Evolutionary conservation across 257 asterid species (phyloP).

Genomic region (Przewalskia tangutica): DNA sequence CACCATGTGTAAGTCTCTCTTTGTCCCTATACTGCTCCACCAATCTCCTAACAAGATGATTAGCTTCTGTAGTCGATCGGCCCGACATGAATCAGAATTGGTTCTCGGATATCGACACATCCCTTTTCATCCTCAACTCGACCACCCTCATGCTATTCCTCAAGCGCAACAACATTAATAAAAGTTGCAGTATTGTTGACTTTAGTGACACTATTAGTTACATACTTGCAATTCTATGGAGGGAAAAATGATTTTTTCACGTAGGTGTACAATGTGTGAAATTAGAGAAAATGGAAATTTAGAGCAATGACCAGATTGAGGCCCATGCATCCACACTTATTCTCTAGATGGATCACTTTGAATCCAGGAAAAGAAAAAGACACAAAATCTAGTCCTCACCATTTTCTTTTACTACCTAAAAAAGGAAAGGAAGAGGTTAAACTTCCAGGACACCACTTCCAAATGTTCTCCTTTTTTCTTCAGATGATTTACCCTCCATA

Average conservation of each 20-base stretch:
- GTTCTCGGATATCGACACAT: too few species aligned
- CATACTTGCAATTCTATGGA: not conserved
- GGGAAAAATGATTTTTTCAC: not conserved
- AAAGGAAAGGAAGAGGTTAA: not conserved
- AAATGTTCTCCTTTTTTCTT: not conserved
- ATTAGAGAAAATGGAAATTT: not conserved
- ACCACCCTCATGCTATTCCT: not conserved
- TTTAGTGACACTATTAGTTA: not conserved
- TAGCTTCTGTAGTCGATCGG: too few species aligned
- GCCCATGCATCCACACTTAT: not conserved
- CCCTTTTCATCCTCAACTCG: too few species aligned
- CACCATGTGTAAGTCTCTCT: too few species aligned
- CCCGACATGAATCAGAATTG: too few species aligned
- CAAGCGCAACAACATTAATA: not conserved
- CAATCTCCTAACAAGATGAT: too few species aligned
- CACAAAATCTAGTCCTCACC: not conserved
- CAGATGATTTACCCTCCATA: not conserved
- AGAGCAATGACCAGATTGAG: not conserved
- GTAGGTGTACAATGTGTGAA: not conserved
- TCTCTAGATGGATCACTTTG: not conserved
- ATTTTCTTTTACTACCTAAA: not conserved
- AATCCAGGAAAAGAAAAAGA: not conserved
- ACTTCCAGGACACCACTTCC: not conserved
- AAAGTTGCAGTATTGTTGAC: not conserved
- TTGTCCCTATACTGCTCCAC: too few species aligned